These are phyloP conservation scores for Pterocarpus santalinus DNA, from an alignment of 306 rosid genomes.

Conservation along the genomic window DNA sequence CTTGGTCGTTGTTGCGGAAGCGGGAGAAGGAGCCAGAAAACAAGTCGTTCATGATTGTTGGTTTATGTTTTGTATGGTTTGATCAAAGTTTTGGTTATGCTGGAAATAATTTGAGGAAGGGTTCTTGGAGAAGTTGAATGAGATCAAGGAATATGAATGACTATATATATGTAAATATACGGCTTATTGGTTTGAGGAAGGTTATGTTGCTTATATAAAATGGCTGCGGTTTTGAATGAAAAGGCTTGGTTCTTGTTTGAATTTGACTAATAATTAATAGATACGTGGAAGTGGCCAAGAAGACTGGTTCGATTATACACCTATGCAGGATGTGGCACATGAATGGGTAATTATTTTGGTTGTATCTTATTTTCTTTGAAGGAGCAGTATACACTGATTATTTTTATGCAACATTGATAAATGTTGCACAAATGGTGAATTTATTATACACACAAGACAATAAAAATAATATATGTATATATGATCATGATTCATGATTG, in stretches of 20 bases:
- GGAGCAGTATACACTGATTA: background rate
- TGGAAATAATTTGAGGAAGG: background rate
- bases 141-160: constrained; percentile 10
- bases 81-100: background rate
- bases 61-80: background rate
- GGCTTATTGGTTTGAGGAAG: background rate
- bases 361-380: background rate
- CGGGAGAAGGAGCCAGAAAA: constrained; percentile 75
- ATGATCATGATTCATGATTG: background rate
- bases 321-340: background rate
- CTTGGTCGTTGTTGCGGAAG: constrained; percentile 56
- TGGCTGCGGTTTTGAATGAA: constrained; percentile 23
- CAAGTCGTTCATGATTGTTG: constrained; percentile 68
- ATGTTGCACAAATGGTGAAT: background rate
- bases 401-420: background rate
- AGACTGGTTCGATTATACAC: background rate
- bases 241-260: background rate
- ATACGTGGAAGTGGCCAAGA: background rate
- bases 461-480: background rate
- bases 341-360: background rate
- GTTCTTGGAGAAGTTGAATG: background rate
- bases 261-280: background rate
- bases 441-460: background rate
- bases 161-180: background rate
- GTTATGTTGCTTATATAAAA: background rate